Evolutionary conservation across 1,139 yeast species (phyloP).

Genomic region (Zygosaccharomyces sapae): DNA sequence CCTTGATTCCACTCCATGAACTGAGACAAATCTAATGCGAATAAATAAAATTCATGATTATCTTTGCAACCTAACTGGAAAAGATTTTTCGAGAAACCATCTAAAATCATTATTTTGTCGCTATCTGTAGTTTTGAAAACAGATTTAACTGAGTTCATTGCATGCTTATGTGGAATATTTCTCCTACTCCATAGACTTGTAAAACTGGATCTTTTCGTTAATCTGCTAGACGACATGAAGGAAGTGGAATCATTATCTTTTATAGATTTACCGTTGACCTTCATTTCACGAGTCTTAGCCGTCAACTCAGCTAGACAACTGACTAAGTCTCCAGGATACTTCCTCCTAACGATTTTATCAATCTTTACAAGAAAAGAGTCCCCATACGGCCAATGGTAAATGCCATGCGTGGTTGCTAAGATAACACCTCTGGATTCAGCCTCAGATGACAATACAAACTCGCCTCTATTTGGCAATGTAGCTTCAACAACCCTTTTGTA

Average conservation of each 20-base stretch:
- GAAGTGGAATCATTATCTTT: constrained; percentile 9
- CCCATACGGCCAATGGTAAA: constrained; percentile 27
- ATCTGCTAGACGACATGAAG: constrained; percentile 11
- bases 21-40: constrained; percentile 17
- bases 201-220: constrained; percentile 21
- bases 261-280: neutral
- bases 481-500: constrained; percentile 29
- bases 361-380: constrained; percentile 16
- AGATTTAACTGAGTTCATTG: constrained; percentile 12
- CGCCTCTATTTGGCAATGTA: constrained; percentile 21
- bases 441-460: constrained; percentile 21
- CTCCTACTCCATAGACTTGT: constrained; percentile 20
- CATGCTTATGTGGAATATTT: neutral
- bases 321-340: constrained; percentile 23
- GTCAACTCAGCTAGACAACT: constrained; percentile 19
- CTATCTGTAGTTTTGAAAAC: constrained; percentile 16
- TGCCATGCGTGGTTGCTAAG: constrained; percentile 23
- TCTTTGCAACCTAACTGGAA: constrained; percentile 15
- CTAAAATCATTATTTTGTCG: constrained; percentile 18
- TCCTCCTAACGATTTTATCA: constrained; percentile 22
- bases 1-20: constrained; percentile 23
- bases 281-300: constrained; percentile 1
- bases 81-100: constrained; percentile 24
- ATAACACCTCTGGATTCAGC: constrained; percentile 19
- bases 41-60: constrained; percentile 13